These are phyloP conservation scores for Amanita polypyramis DNA, from an alignment of 768 basidiomycete species.

Conservation along the genomic window DNA sequence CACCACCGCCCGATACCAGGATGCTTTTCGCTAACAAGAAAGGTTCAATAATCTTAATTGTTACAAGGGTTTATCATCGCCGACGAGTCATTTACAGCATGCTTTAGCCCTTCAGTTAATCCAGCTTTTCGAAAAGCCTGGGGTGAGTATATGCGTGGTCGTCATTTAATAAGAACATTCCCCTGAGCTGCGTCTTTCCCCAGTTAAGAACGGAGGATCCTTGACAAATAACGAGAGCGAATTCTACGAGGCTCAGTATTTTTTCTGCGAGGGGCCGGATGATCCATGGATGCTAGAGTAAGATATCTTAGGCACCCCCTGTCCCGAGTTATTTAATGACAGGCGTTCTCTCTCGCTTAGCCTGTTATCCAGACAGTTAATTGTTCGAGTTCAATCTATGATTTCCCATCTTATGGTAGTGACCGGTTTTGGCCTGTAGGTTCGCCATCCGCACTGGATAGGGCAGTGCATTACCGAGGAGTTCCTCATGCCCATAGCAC, in stretches of 20 bases:
- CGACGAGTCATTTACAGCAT: conserved; percentile 16
- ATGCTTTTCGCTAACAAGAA: conserved; percentile 5
- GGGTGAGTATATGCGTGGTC: conserved; percentile 17
- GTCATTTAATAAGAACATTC: background rate
- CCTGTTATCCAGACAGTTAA: conserved; percentile 4
- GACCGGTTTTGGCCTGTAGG: conserved; percentile 10
- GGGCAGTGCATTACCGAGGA: conserved; percentile 20
- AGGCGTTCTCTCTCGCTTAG: background rate
- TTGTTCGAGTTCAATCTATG: background rate
- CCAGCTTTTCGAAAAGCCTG: conserved; percentile 19
- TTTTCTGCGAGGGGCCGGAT: conserved; percentile 25
- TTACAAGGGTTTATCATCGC: background rate
- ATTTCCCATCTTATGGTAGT: background rate
- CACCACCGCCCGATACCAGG: background rate
- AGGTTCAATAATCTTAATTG: background rate
- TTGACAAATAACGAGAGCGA: conserved; percentile 23
- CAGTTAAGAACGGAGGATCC: conserved; percentile 26
- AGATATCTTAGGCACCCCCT: conserved; percentile 6
- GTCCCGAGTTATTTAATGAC: background rate
- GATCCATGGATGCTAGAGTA: conserved; percentile 29
- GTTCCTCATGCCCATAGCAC: conserved; percentile 26
- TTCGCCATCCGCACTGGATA: conserved; percentile 29
- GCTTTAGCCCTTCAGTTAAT: conserved; percentile 28
- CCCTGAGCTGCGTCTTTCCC: background rate
- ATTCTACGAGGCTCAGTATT: conserved; percentile 23